Evolutionary conservation across 305 asterid genomes (phyloP).

Genomic region (Coffea humblotiana): DNA sequence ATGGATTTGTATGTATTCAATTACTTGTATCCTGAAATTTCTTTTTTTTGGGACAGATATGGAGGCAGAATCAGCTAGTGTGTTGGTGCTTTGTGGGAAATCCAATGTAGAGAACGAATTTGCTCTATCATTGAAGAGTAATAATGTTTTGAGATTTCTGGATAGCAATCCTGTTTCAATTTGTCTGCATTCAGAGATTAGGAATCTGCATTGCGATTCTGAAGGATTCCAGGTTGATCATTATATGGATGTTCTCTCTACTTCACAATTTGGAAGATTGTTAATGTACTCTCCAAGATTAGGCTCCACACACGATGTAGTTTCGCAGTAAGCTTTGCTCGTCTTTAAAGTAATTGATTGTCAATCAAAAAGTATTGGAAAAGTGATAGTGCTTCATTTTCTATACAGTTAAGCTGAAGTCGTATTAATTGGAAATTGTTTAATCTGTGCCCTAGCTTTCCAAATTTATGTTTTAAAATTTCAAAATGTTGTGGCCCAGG

Average conservation of each 20-base stretch:
- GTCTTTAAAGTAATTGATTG: background rate
- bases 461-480: background rate
- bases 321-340: constrained; percentile 50
- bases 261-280: constrained; percentile 64
- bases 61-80: constrained; percentile 47
- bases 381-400: background rate
- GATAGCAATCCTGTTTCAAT: constrained; percentile 44
- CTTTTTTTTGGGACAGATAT: constrained; percentile 25
- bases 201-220: constrained; percentile 16
- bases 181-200: constrained; percentile 48
- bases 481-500: background rate
- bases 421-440: background rate
- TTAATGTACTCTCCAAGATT: constrained; percentile 69
- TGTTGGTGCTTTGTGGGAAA: constrained; percentile 64
- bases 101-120: constrained; percentile 54
- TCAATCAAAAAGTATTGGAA: background rate
- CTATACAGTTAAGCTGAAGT: background rate
- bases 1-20: background rate
- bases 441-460: background rate
- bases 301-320: constrained; percentile 81
- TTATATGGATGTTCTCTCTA: constrained; percentile 52
- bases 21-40: background rate
- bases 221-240: constrained; percentile 45
- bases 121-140: constrained; percentile 54
- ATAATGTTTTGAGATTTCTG: constrained; percentile 46